Percentiles rank a stretch among this genome's conserved stretches.
These are phyloP conservation scores for Taiozyma sp. DNA, from an alignment of 1,139 yeast species.

Conservation along the genomic window DNA sequence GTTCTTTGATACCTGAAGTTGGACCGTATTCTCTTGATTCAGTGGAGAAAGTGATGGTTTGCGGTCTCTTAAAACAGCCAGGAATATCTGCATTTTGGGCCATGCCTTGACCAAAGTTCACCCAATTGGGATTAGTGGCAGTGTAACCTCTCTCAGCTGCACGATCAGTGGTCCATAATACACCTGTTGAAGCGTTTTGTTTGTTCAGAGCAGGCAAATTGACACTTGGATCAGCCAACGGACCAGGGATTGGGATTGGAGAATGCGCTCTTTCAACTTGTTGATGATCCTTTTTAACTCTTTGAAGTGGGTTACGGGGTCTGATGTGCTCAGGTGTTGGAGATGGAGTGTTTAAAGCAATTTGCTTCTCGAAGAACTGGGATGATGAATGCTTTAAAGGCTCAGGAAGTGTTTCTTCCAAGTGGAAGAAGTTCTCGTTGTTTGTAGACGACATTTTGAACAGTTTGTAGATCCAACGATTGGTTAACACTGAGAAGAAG, in stretches of 20 bases:
- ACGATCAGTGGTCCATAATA: conserved; percentile 65
- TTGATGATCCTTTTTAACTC: conserved; percentile 6
- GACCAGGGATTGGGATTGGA: conserved; percentile 51
- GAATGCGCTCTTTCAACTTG: conserved; percentile 22
- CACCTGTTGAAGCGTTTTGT: conserved; percentile 63
- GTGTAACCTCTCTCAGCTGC: conserved; percentile 61
- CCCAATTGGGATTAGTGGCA: conserved; percentile 41
- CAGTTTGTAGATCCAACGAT: not conserved
- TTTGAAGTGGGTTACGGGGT: conserved; percentile 7
- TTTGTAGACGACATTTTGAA: not conserved
- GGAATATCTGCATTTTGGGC: conserved; percentile 67
- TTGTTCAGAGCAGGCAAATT: conserved; percentile 61
- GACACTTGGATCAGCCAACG: conserved; percentile 40
- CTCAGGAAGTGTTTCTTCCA: conserved; percentile 24
- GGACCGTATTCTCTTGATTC: conserved; percentile 59
- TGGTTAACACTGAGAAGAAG: not conserved
- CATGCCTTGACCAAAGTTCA: conserved; percentile 68
- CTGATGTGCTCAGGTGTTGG: conserved; percentile 1
- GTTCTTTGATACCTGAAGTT: conserved; percentile 55
- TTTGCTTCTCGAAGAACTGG: conserved; percentile 13
- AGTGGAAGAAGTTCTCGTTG: conserved; percentile 14
- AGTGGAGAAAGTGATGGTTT: conserved; percentile 46
- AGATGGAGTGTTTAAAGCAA: not conserved
- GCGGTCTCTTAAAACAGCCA: conserved; percentile 58
- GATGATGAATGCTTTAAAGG: conserved; percentile 22